Evolutionary conservation across 2,329 filamentous ascomycete species (phyloP), one percentile per base, ranked within the genome.

Genomic region (Triangularia setosa): DNA sequence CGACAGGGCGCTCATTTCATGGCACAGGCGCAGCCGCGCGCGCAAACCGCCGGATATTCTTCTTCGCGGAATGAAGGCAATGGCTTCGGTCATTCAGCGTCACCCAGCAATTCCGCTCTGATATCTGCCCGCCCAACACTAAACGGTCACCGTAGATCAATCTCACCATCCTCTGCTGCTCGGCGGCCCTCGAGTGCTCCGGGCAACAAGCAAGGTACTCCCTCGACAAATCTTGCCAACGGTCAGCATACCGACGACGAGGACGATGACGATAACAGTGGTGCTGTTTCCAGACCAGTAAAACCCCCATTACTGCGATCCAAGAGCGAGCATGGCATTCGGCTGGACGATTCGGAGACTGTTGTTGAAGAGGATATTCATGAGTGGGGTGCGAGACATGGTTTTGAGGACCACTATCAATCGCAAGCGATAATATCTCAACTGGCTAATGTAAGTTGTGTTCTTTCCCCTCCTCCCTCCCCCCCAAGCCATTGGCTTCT

Each of bases 361-460:
- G 80, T 83, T 3, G 21, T 18, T n/a, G 23, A 55, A 24, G 23
- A 55, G 8, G 81, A 83, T 52, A 75, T 81, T 30, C 77, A 78
- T 53, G 80, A 83, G 69, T 84, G 83, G 81, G 84, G 84, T 7
- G 83, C 83, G 75, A 86, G 93, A 58, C 93, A 97, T 79, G 93
- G 93, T 57, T 97, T 95, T 80, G 92, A 96, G 74, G 90, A 93
- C 70, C 92, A 97, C 76, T 93, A 96, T 75, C 90, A 92, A 73
- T 96, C 91, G 4, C 91, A 93, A 70, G 92, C 97, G 73, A 93
- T 96, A 72, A 90, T 96, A 71, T 90, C 90, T 64, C 85, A 93
- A 69, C 82, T 97, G 68, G 92, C 90, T 60, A 93, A 90, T 74
- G 90, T 93, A 79, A 79, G 88, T 67, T 16, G 16, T 53, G 1